phyloP scores from a whole-genome alignment of 306 rosid genomes.

The Begonia loranthoides region DNA sequence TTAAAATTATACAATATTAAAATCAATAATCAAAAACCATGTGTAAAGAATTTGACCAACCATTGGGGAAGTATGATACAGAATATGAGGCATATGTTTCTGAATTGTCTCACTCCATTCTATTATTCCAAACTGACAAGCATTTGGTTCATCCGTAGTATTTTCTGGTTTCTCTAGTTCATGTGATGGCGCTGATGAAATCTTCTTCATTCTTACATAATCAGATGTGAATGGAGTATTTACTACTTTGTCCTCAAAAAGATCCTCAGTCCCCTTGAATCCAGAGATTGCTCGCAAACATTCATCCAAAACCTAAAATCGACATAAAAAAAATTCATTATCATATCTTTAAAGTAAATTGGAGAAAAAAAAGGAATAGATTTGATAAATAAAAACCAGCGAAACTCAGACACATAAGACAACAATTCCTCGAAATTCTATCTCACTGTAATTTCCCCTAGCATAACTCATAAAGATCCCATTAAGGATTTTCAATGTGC shows the following conservation, averaged over 20 bases:
- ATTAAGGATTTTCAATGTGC: too few relatives aligned
- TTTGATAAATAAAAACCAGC: too few relatives aligned
- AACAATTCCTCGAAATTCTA: too few relatives aligned
- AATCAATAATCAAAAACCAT: too few relatives aligned
- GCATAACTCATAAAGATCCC: too few relatives aligned
- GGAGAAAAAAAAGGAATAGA: too few relatives aligned
- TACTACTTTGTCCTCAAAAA: constrained; percentile 57
- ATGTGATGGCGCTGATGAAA: constrained; percentile 78
- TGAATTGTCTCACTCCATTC: constrained; percentile 77
- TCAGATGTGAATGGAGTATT: constrained; percentile 80
- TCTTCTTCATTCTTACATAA: constrained; percentile 68
- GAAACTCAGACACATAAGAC: too few relatives aligned
- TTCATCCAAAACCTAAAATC: constrained; percentile 69
- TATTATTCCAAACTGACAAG: constrained; percentile 37
- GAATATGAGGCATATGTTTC: constrained; percentile 60
- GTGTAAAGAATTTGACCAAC: constrained; percentile 19
- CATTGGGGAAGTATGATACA: constrained; percentile 53
- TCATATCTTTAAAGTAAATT: too few relatives aligned
- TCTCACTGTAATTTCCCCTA: too few relatives aligned
- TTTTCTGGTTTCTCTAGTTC: constrained; percentile 31
- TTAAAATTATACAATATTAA: too few relatives aligned
- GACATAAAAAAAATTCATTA: not conserved
- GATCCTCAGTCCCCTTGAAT: constrained; percentile 91
- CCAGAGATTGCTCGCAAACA: constrained; percentile 86
- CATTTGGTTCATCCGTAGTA: constrained; percentile 16